Evolutionary conservation across 176 grass and related monocot genomes (phyloP), one percentile per base, ranked within the genome.

Genomic region (Coix lacrymajobi): DNA sequence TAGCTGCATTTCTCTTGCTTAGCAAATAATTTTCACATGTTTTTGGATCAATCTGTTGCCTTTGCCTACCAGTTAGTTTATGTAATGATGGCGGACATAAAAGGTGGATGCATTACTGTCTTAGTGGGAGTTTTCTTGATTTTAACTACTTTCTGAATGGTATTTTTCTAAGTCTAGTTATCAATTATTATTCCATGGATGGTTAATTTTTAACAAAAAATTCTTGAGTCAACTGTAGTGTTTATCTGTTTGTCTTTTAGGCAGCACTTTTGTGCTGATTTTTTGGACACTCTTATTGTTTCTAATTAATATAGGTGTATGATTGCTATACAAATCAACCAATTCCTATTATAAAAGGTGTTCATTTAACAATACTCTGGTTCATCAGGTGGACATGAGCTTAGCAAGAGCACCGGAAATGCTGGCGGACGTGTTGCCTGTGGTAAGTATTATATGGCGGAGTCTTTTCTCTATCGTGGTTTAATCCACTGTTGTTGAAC

Each of bases 401-500:
- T 94, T 30, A 94, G 95, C 88, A 97, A 91, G 92, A 91, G 56
- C 81, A 91, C 92, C 63, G 95, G 95, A 79, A 97, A 94, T 67
- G 92, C 95, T 89, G 95, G 95, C 34, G 95, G 75, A 19, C 91
- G 95, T 73, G 76, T 95, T 87, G 95, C 92, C 84, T 97, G 95
- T 22, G 95, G 95, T 94, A 66, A 83, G 84, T n/a, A n/a, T 88
- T 31, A 26, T 14, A 13, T 33, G 3, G 2, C 11, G 1, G 6
- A 58, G 2, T 25, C 8, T 57, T 60, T 25, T 22, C 24, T 66
- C 25, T 28, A 34, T 34, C 9, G 30, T 57, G 5, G 32, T 79
- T 64, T 65, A 63, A 41, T 52, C 76, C 57, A 38, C 14, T 51
- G 25, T 14, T 11, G 57, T 6, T 34, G n/a, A 71, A 33, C 9